These are phyloP conservation scores for Pyracantha coccinea DNA, from an alignment of 331 rosid genomes.

Conservation along the genomic window DNA sequence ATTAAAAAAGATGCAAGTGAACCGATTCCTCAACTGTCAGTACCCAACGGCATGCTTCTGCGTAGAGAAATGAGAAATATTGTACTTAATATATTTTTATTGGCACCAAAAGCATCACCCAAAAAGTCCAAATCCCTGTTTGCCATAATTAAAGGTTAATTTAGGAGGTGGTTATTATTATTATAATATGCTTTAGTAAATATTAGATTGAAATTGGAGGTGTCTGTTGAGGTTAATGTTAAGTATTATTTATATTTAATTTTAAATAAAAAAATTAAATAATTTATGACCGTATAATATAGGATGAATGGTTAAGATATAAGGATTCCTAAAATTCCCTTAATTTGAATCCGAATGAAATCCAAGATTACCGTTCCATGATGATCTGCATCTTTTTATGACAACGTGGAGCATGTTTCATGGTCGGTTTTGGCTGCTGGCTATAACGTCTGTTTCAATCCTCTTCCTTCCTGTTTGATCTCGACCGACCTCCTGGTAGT, in stretches of 20 bases:
- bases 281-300: accelerated
- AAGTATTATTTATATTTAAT: no score
- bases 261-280: no score
- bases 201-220: neutral
- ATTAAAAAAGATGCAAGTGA: neutral
- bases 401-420: neutral
- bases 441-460: neutral
- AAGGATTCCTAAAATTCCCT: accelerated
- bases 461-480: neutral
- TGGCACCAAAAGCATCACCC: neutral
- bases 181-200: no score
- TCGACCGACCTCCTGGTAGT: neutral
- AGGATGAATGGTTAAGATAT: no score
- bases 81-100: neutral
- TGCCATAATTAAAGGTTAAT: neutral
- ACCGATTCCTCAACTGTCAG: neutral
- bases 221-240: neutral
- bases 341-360: no score
- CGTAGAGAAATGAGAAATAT: neutral
- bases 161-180: neutral
- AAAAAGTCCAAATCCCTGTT: neutral
- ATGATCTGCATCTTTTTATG: neutral
- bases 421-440: neutral
- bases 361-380: neutral
- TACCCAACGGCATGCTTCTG: neutral